Evolutionary conservation across 768 basidiomycete species (phyloP).

Genomic region (Boletus tylopilopsis): DNA sequence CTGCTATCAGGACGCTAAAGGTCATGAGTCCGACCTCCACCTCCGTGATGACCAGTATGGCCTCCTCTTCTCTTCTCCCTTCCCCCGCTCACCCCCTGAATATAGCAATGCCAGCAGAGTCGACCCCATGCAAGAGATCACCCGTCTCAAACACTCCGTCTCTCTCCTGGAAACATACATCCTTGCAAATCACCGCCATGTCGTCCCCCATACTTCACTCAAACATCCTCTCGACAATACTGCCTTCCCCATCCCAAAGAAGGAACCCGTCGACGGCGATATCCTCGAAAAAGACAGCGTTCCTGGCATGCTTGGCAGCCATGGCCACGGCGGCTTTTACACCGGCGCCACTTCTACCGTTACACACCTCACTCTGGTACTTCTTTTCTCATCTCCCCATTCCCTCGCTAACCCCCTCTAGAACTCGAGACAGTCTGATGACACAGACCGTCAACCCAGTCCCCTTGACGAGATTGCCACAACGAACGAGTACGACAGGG

Average conservation of each 20-base stretch:
- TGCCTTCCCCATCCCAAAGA: constrained; percentile 44
- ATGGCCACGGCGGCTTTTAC: constrained; percentile 66
- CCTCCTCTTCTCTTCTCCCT: not conserved
- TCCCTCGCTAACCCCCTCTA: constrained; percentile 25
- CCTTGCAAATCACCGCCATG: constrained; percentile 30
- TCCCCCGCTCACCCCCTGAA: constrained; percentile 38
- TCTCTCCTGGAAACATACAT: constrained; percentile 37
- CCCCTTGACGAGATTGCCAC: constrained; percentile 37
- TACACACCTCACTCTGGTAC: constrained; percentile 62
- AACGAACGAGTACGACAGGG: constrained; percentile 62
- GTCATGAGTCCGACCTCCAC: constrained; percentile 53
- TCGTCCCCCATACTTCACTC: constrained; percentile 17
- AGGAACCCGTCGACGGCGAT: constrained; percentile 48
- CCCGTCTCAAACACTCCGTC: constrained; percentile 39
- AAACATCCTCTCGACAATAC: constrained; percentile 25
- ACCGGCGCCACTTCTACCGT: constrained; percentile 77
- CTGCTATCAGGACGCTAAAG: constrained; percentile 75
- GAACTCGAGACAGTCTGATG: constrained; percentile 49
- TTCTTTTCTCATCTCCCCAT: constrained; percentile 10
- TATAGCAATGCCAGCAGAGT: constrained; percentile 32
- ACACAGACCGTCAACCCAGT: constrained; percentile 48
- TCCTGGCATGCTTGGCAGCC: constrained; percentile 67
- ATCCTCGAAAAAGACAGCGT: constrained; percentile 42
- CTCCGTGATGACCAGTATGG: constrained; percentile 51
- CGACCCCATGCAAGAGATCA: constrained; percentile 39